Conservation (phyloP, 805 yeast genomes). For the Schizosaccharomyces osmophilus region DNA sequence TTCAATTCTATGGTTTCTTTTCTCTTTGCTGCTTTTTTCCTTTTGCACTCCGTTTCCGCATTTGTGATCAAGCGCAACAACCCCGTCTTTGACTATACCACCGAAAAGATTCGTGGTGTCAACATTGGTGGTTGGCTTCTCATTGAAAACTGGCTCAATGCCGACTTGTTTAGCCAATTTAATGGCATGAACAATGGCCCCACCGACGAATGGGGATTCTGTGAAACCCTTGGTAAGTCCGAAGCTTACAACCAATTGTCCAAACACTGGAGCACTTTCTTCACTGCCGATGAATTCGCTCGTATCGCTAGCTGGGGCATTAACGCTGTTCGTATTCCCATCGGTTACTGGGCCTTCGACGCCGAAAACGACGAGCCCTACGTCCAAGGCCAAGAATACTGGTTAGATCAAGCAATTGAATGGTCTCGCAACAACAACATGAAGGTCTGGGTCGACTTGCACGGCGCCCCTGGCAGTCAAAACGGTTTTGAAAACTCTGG, state of each 20-base stretch:
- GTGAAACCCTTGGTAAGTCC: conserved; percentile 33
- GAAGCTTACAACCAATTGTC: conserved; percentile 28
- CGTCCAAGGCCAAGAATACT: conserved; percentile 53
- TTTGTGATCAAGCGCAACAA: not conserved
- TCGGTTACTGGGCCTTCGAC: conserved; percentile 71
- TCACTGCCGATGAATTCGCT: conserved; percentile 43
- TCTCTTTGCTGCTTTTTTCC: not conserved
- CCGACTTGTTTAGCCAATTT: conserved; percentile 42
- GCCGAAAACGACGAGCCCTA: conserved; percentile 48
- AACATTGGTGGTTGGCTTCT: conserved; percentile 82
- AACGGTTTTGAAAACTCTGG: conserved; percentile 94
- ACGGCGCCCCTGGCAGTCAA: conserved; percentile 93
- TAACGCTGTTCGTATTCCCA: conserved; percentile 70
- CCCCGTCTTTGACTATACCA: not conserved
- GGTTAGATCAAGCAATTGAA: conserved; percentile 47
- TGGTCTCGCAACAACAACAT: conserved; percentile 45
- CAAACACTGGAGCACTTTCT: conserved; percentile 58
- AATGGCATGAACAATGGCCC: conserved; percentile 27
- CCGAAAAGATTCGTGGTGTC: conserved; percentile 17
- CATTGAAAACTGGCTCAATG: conserved; percentile 26
- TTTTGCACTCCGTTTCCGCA: not conserved
- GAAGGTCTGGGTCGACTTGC: conserved; percentile 76
- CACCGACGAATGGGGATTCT: conserved; percentile 58
- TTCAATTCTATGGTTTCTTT: not conserved
- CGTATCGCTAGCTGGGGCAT: conserved; percentile 36